phyloP scores from a whole-genome alignment of 2,329 filamentous ascomycete genomes.

The Curvularia sp. region DNA sequence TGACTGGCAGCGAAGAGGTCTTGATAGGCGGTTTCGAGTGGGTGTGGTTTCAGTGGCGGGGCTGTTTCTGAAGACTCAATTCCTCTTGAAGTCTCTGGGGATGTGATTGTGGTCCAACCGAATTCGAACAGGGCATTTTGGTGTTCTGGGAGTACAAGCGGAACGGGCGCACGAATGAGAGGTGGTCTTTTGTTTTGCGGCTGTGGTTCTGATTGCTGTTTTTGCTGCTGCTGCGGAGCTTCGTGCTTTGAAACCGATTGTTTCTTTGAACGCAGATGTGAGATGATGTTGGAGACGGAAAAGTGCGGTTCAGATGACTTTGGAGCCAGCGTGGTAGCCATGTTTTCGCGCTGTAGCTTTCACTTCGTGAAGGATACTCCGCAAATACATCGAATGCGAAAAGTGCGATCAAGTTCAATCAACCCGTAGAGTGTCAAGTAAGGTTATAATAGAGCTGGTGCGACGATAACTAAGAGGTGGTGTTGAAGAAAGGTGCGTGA shows the following conservation, averaged over 20 bases:
- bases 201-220: neutral
- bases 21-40: constrained; percentile 40
- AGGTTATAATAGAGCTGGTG: neutral
- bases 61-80: neutral
- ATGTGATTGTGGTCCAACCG: constrained; percentile 49
- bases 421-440: neutral
- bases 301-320: constrained; percentile 25
- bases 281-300: constrained; percentile 42
- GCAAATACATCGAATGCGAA: neutral
- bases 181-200: constrained; percentile 28
- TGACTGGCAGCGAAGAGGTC: constrained; percentile 41
- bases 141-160: constrained; percentile 44
- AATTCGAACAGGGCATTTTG: constrained; percentile 39
- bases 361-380: neutral
- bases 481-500: constrained; percentile 8
- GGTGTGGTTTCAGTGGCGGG: constrained; percentile 27
- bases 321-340: constrained; percentile 29
- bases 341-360: constrained; percentile 6
- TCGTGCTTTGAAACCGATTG: constrained; percentile 3
- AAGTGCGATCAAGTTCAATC: no score
- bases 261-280: constrained; percentile 34
- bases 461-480: neutral
- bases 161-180: constrained; percentile 34
- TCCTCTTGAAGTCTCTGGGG: constrained; percentile 25
- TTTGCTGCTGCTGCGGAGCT: neutral